Conservation (phyloP, 371 early-diverging fungal species). For the Mucor mucedo region DNA sequence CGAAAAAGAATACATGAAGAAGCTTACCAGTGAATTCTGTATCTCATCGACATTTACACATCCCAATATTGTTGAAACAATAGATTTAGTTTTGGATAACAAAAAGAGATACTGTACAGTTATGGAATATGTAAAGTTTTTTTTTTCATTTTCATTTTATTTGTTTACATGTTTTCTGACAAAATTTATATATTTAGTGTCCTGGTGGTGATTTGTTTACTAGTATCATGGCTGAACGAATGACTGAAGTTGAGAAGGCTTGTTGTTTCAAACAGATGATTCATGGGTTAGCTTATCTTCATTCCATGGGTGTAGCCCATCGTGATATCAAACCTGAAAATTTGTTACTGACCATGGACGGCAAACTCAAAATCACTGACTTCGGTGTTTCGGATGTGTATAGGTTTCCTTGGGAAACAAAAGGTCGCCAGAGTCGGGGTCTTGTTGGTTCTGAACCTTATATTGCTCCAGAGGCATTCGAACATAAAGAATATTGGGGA, state of each 20-base stretch:
- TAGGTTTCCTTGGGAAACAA: slow-evolving; percentile 79
- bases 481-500: slow-evolving; percentile 78
- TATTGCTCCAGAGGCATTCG: slow-evolving; percentile 88
- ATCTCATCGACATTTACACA: slow-evolving; percentile 76
- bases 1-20: slow-evolving; percentile 90
- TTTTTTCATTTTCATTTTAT: neutral
- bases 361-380: slow-evolving; percentile 94
- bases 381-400: slow-evolving; percentile 97
- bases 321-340: slow-evolving; percentile 92
- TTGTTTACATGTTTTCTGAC: slow-evolving; percentile 4
- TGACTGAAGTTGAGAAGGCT: slow-evolving; percentile 77
- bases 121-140: slow-evolving; percentile 73
- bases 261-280: slow-evolving; percentile 95
- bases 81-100: slow-evolving; percentile 93
- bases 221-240: slow-evolving; percentile 73
- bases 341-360: slow-evolving; percentile 80
- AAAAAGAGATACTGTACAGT: slow-evolving; percentile 93
- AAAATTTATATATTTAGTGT: slow-evolving; percentile 42
- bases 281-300: slow-evolving; percentile 87
- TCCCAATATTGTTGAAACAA: slow-evolving; percentile 85
- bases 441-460: slow-evolving; percentile 90
- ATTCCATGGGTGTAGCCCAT: slow-evolving; percentile 95
- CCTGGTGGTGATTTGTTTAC: slow-evolving; percentile 85
- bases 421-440: slow-evolving; percentile 74
- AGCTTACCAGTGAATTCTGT: slow-evolving; percentile 90